Percentiles rank a stretch among this genome's conserved stretches.
These are phyloP conservation scores for Aphanomyces invadans DNA, from an alignment of 352 stramenopile genomes.

Conservation along the genomic window DNA sequence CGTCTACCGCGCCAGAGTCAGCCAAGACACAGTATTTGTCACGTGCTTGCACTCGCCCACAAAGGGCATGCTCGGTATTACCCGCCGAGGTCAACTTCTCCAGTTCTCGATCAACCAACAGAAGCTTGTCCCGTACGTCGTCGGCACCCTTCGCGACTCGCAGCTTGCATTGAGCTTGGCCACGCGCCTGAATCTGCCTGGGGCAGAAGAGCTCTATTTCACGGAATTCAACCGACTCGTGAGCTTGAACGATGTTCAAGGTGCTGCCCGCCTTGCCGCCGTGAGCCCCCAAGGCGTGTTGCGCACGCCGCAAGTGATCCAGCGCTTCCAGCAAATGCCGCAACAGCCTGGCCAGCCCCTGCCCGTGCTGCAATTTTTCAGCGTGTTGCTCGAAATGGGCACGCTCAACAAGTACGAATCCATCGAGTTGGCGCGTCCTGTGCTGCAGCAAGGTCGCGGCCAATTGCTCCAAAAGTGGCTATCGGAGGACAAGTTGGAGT, in stretches of 20 bases:
- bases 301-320: conserved; percentile 97
- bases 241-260: conserved; percentile 73
- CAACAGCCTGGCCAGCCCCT: conserved; percentile 93
- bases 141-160: conserved; percentile 96
- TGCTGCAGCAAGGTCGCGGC: conserved; percentile 95
- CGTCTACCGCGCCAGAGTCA: conserved; percentile 96
- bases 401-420: conserved; percentile 99
- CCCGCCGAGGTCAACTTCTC: conserved; percentile 93
- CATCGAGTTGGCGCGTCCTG: conserved; percentile 96
- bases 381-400: conserved; percentile 95
- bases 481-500: conserved; percentile 98
- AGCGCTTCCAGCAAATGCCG: conserved; percentile 98
- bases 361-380: conserved; percentile 99
- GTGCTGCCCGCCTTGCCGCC: conserved; percentile 80
- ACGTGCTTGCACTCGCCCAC: conserved; percentile 84
- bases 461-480: conserved; percentile 99
- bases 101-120: conserved; percentile 97
- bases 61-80: conserved; percentile 98
- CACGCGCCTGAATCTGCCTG: conserved; percentile 93
- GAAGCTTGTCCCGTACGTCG: conserved; percentile 97
- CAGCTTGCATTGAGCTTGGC: conserved; percentile 94
- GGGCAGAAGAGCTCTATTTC: conserved; percentile 97
- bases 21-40: conserved; percentile 98
- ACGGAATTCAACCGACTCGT: conserved; percentile 96
- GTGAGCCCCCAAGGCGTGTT: conserved; percentile 88